Percentiles rank a stretch among this genome's conserved stretches.
Conservation (phyloP, 225 moss, liverwort and hornwort species). For the Physcomitrellopsis africana region DNA sequence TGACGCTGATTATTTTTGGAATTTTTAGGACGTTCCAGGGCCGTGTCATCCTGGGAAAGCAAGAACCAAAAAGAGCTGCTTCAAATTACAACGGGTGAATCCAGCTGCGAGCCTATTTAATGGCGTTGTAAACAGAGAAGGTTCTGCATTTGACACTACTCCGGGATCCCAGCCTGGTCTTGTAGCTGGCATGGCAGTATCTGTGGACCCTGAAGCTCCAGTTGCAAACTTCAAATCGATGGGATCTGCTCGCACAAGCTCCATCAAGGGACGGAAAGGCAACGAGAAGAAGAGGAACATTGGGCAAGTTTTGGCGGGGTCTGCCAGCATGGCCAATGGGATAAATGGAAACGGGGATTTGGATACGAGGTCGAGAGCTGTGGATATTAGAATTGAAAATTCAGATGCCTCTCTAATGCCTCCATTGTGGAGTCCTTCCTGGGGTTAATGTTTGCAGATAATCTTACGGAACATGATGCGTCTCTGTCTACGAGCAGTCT, state of each 20-base stretch:
- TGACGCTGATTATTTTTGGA: constrained; percentile 6
- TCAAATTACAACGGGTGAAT: constrained; percentile 36
- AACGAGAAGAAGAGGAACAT: constrained; percentile 65
- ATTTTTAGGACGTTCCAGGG: constrained; percentile 42
- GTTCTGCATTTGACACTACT: constrained; percentile 26
- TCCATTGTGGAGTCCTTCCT: constrained; percentile 15
- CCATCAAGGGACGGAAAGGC: constrained; percentile 43
- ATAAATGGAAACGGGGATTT: constrained; percentile 31
- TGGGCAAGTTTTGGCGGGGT: constrained; percentile 61
- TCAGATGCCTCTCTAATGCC: constrained; percentile 29
- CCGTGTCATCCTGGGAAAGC: constrained; percentile 49
- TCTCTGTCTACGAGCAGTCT: constrained; percentile 8
- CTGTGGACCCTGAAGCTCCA: constrained; percentile 30
- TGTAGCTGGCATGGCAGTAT: constrained; percentile 43
- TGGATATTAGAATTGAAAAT: constrained; percentile 39
- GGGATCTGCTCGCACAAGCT: constrained; percentile 26
- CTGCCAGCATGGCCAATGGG: constrained; percentile 34
- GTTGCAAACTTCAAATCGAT: constrained; percentile 30
- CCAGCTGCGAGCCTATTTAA: constrained; percentile 25
- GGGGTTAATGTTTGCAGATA: constrained; percentile 4
- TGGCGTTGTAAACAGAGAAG: constrained; percentile 36
- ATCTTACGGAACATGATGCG: not conserved
- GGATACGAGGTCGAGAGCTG: constrained; percentile 29
- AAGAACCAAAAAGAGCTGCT: constrained; percentile 48
- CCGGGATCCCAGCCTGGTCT: constrained; percentile 34